phyloP scores from a whole-genome alignment of 202 grass and related monocot species.

The Zoysia matrella region DNA sequence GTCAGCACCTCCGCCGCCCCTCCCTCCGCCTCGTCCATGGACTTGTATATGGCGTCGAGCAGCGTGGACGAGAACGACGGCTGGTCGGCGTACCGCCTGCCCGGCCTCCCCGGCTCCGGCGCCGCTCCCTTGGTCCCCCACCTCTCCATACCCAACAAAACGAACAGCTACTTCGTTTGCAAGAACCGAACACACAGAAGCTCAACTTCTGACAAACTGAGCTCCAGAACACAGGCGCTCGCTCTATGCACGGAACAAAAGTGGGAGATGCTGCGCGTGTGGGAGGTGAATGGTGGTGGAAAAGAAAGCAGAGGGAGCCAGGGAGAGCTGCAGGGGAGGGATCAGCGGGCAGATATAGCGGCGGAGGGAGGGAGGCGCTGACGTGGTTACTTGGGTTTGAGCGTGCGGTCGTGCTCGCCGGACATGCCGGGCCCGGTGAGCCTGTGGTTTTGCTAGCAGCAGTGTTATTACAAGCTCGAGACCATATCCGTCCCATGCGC shows the following conservation, averaged over 20 bases:
- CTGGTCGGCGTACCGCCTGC: constrained; percentile 54
- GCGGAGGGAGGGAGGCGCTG: neutral
- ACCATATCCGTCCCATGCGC: too few species aligned
- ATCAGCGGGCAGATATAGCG: neutral
- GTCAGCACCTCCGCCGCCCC: neutral
- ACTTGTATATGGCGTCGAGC: constrained; percentile 90
- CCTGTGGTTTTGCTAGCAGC: too few species aligned
- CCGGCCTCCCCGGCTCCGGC: constrained; percentile 1
- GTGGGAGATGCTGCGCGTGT: neutral
- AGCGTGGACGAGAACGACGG: constrained; percentile 97
- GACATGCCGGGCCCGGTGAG: too few species aligned
- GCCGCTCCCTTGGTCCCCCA: constrained; percentile 5
- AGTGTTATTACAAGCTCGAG: too few species aligned
- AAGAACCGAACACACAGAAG: neutral
- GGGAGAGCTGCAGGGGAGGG: neutral
- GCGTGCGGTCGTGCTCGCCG: too few species aligned
- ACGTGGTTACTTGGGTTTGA: too few species aligned
- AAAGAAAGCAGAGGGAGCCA: neutral
- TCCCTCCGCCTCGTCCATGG: constrained; percentile 72
- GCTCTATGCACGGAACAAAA: constrained; percentile 20
- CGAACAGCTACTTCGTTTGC: too few species aligned
- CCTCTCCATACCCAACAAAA: constrained; percentile 57
- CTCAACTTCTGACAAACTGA: neutral
- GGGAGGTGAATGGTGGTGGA: neutral
- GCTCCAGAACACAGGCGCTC: neutral